A percentile compares a stretch with the other conserved stretches of the same genome.
phyloP scores from a whole-genome alignment of 1,284 basidiomycete species.

The Heterobasidion occidentale region DNA sequence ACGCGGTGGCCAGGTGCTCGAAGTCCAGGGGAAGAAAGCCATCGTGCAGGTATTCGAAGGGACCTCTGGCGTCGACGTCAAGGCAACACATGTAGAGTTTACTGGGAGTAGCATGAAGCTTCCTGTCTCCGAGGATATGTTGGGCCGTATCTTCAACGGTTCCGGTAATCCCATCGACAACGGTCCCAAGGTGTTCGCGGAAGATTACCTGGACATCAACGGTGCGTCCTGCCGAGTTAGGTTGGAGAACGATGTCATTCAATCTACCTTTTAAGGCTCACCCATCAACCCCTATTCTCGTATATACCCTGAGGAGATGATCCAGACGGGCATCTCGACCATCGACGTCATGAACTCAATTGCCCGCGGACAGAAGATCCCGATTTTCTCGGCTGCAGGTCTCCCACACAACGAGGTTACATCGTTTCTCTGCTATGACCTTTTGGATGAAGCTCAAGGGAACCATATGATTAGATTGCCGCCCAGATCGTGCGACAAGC shows the following conservation, averaged over 20 bases:
- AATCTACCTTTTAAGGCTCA: constrained; percentile 53
- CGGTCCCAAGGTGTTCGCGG: constrained; percentile 98
- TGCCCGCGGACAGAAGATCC: constrained; percentile 99
- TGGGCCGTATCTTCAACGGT: constrained; percentile 99
- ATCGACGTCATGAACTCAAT: constrained; percentile 99
- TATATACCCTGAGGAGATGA: constrained; percentile 99
- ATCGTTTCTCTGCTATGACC: constrained; percentile 12
- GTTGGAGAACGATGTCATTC: too few species aligned
- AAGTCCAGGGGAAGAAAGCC: constrained; percentile 98
- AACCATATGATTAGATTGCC: constrained; percentile 68
- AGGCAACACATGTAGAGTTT: constrained; percentile 96
- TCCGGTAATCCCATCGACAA: constrained; percentile 98
- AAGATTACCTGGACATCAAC: constrained; percentile 99
- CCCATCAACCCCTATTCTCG: constrained; percentile 99
- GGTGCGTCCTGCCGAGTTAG: constrained; percentile 41
- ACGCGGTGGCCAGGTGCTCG: constrained; percentile 95
- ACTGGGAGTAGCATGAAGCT: constrained; percentile 98
- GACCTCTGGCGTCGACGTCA: constrained; percentile 96
- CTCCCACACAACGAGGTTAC: constrained; percentile 95
- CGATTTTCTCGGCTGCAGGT: constrained; percentile 99
- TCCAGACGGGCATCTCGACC: constrained; percentile 99
- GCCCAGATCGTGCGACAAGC: constrained; percentile 99
- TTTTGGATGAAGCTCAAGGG: constrained; percentile 8
- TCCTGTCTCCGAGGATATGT: constrained; percentile 99
- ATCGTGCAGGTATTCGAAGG: constrained; percentile 99